phyloP scores from a whole-genome alignment of 305 asterid genomes.

The Rubia balearica region DNA sequence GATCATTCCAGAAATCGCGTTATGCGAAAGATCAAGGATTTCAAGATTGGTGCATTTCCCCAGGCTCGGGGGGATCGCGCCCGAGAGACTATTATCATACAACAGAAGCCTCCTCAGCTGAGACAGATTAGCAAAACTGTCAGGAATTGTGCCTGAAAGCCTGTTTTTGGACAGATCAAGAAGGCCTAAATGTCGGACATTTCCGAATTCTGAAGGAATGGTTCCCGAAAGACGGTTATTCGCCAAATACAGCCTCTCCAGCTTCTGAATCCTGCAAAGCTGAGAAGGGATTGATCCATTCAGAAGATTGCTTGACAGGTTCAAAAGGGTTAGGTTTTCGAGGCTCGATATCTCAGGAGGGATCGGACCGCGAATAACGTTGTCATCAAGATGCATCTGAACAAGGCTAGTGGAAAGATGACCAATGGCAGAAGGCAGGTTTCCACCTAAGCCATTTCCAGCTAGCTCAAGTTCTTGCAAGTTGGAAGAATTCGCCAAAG shows the following conservation, averaged over 20 bases:
- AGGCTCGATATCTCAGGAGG: constrained; percentile 59
- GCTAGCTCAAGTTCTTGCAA: constrained; percentile 72
- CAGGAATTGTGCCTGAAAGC: constrained; percentile 63
- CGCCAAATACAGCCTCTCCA: constrained; percentile 62
- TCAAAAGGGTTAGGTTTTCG: constrained; percentile 58
- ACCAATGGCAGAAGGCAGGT: constrained; percentile 65
- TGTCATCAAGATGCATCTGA: constrained; percentile 68
- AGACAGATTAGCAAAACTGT: constrained; percentile 46
- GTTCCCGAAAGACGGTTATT: constrained; percentile 49
- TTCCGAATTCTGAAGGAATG: constrained; percentile 52
- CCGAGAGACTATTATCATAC: constrained; percentile 45
- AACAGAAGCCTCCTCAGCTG: constrained; percentile 60
- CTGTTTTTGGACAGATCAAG: constrained; percentile 69
- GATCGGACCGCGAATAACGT: constrained; percentile 51
- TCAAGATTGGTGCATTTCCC: constrained; percentile 70
- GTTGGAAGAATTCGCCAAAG: constrained; percentile 46
- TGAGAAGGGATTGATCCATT: constrained; percentile 60
- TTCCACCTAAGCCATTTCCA: constrained; percentile 69
- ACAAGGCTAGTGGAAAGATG: constrained; percentile 45
- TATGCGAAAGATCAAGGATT: constrained; percentile 66
- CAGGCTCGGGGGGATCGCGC: constrained; percentile 51
- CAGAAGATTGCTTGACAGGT: constrained; percentile 63
- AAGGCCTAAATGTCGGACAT: constrained; percentile 60
- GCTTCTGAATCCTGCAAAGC: constrained; percentile 39
- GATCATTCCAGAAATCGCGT: constrained; percentile 47